Conservation (phyloP, 164 flowering plant genomes). For the Buxus sempervirens region DNA sequence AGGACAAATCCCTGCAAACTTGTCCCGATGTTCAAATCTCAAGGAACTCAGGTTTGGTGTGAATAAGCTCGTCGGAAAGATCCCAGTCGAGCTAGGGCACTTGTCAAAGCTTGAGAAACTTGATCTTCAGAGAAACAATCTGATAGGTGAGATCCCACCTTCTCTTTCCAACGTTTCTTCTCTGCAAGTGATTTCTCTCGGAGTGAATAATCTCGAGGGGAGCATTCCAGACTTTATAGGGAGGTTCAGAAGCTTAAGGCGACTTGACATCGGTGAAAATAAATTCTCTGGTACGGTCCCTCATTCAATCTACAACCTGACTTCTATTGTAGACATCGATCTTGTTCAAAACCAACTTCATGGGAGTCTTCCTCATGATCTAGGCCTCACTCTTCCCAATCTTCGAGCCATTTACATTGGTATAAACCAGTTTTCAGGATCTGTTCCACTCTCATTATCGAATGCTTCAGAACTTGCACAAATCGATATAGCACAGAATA, state of each 20-base stretch:
- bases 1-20: too few species aligned
- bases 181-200: not conserved
- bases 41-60: not conserved
- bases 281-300: conserved; percentile 26
- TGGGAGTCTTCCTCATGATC: conserved; percentile 24
- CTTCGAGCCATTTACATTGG: not conserved
- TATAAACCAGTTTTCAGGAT: conserved; percentile 13
- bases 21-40: too few species aligned
- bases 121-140: not conserved
- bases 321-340: not conserved
- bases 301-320: conserved; percentile 20
- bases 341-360: conserved; percentile 11
- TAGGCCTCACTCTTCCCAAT: conserved; percentile 22
- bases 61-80: conserved; percentile 15
- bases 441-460: conserved; percentile 23
- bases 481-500: conserved; percentile 3
- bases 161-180: too few species aligned
- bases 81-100: conserved; percentile 18
- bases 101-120: conserved; percentile 16
- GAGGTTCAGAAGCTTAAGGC: not conserved
- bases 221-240: conserved; percentile 21
- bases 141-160: too few species aligned
- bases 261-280: not conserved
- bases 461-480: conserved; percentile 7
- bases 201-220: too few species aligned